Conservation (phyloP, 495 filamentous ascomycete species). For the Neurospora sp. region DNA sequence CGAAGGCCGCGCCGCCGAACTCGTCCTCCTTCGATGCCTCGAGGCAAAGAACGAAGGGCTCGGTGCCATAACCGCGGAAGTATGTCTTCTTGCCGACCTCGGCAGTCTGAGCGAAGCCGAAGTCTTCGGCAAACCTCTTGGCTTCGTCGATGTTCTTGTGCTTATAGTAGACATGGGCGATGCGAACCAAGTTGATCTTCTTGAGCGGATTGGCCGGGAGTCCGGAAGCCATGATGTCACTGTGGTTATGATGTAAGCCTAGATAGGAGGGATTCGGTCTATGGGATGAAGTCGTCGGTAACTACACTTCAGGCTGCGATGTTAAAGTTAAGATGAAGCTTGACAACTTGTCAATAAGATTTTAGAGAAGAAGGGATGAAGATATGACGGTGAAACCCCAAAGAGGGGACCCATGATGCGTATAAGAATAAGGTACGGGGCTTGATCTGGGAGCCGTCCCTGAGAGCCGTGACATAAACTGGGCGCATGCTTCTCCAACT, state of each 20-base stretch:
- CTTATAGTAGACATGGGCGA: constrained; percentile 49
- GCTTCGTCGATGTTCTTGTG: constrained; percentile 40
- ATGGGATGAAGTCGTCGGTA: not conserved
- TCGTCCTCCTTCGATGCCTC: constrained; percentile 35
- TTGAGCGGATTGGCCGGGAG: constrained; percentile 15
- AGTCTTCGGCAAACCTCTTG: constrained; percentile 42
- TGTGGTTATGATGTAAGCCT: not conserved
- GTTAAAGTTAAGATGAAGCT: not conserved
- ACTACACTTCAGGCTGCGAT: not conserved
- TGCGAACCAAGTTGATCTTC: constrained; percentile 43
- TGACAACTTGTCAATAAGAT: not conserved
- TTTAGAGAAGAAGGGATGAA: not conserved
- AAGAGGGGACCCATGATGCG: not conserved
- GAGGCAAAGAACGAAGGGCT: constrained; percentile 47
- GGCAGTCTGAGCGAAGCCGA: constrained; percentile 43
- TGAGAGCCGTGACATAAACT: not conserved
- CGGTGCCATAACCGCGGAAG: constrained; percentile 50
- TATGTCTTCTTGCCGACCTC: constrained; percentile 40
- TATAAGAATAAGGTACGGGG: not conserved
- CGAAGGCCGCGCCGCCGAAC: constrained; percentile 45
- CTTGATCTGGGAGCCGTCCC: not conserved
- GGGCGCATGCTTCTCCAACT: not conserved
- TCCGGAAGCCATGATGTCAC: constrained; percentile 17
- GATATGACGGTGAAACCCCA: not conserved
- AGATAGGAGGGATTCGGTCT: too few species aligned